These are phyloP conservation scores for Aspergillus sp. DNA, from an alignment of 2,329 filamentous ascomycete species.

Conservation along the genomic window DNA sequence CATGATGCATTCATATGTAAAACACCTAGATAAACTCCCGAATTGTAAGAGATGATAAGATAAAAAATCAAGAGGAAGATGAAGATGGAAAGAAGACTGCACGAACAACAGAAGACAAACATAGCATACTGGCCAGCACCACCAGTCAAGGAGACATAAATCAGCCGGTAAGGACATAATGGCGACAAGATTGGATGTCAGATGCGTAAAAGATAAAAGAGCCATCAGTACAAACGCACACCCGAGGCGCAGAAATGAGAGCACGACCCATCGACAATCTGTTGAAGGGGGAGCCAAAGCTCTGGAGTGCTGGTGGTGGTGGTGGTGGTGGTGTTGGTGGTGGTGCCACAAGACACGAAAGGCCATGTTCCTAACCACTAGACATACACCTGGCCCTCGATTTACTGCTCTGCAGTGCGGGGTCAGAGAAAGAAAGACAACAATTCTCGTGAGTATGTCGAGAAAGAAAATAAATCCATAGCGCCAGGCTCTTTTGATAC, in stretches of 20 bases:
- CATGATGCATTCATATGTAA: neutral
- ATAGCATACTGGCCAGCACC: too few species aligned
- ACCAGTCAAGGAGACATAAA: too few species aligned
- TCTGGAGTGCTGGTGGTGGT: neutral
- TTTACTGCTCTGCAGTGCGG: neutral
- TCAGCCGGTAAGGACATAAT: too few species aligned
- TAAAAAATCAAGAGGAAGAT: neutral
- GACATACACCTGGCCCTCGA: neutral
- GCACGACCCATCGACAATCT: neutral
- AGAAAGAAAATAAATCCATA: slow-evolving; percentile 17
- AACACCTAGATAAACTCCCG: neutral
- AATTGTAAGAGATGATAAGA: neutral
- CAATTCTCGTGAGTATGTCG: slow-evolving; percentile 6
- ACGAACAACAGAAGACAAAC: too few species aligned
- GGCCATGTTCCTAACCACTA: too few species aligned
- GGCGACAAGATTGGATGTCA: too few species aligned
- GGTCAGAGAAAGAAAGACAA: neutral
- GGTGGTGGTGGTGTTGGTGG: too few species aligned
- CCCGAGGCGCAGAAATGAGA: too few species aligned
- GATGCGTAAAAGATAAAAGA: too few species aligned
- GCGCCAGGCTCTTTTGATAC: slow-evolving; percentile 29
- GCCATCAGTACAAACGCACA: too few species aligned
- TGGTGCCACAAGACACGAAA: neutral
- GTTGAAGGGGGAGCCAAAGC: neutral
- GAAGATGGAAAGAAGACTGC: neutral